Evolutionary conservation across 768 basidiomycete species (phyloP).

Genomic region (Tubosaeta sp.): DNA sequence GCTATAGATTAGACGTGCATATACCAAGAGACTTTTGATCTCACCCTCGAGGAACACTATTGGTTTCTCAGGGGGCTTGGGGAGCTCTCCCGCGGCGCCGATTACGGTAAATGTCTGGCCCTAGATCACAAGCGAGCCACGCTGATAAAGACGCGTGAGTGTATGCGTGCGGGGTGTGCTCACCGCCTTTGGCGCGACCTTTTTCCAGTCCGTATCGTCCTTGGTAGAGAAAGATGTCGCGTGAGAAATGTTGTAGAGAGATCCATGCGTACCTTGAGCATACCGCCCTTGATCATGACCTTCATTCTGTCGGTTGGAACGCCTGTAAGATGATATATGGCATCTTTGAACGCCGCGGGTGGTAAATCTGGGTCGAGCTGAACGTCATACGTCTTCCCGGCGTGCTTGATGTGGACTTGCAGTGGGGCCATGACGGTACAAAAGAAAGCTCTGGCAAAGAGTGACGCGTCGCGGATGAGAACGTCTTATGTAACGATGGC

Average conservation of each 20-base stretch:
- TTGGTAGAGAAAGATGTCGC: conserved; percentile 24
- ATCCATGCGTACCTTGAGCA: conserved; percentile 64
- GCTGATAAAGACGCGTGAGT: conserved; percentile 1
- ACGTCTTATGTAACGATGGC: conserved; percentile 22
- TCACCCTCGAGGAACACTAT: conserved; percentile 83
- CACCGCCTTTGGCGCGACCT: conserved; percentile 78
- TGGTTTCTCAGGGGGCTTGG: conserved; percentile 77
- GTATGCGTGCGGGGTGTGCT: conserved; percentile 19
- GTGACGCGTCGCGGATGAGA: conserved; percentile 30
- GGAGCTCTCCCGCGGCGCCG: conserved; percentile 88
- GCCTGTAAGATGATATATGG: conserved; percentile 76
- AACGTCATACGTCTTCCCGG: conserved; percentile 73
- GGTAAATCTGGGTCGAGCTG: conserved; percentile 69
- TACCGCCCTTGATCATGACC: conserved; percentile 90
- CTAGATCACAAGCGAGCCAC: conserved; percentile 32
- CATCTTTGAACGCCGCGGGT: conserved; percentile 74
- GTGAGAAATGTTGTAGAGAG: not conserved
- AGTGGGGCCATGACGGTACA: conserved; percentile 57
- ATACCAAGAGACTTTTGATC: conserved; percentile 6
- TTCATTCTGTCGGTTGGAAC: conserved; percentile 93
- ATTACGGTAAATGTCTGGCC: conserved; percentile 92
- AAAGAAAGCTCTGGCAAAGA: not conserved
- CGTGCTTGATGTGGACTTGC: conserved; percentile 84
- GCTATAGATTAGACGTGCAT: conserved; percentile 13
- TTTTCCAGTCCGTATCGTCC: conserved; percentile 87